A percentile compares a stretch with the other conserved stretches of the same genome.
phyloP scores from a whole-genome alignment of 202 grass and related monocot genomes.

The Setaria italica region DNA sequence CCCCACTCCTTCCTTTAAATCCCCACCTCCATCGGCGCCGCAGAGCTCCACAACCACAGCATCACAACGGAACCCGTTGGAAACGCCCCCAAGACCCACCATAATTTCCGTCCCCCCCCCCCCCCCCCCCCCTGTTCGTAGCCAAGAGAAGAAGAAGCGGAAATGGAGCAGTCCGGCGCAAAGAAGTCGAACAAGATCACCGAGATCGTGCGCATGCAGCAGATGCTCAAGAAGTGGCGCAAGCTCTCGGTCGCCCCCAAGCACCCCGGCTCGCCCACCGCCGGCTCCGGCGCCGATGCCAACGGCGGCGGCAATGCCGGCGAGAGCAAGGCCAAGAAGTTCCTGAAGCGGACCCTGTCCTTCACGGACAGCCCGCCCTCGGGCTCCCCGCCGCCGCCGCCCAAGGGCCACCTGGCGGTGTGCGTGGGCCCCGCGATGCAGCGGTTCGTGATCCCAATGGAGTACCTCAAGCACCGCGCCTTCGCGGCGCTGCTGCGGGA shows the following conservation, averaged over 20 bases:
- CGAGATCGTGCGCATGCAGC: conserved; percentile 84
- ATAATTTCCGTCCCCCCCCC: not conserved
- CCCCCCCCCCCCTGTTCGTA: not conserved
- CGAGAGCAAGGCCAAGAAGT: conserved; percentile 89
- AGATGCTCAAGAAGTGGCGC: conserved; percentile 97
- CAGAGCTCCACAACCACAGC: conserved; percentile 36
- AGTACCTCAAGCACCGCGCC: conserved; percentile 77
- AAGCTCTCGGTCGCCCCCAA: conserved; percentile 80
- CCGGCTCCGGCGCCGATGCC: conserved; percentile 12
- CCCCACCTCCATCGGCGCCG: conserved; percentile 38
- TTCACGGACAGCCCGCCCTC: conserved; percentile 60
- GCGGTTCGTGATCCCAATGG: conserved; percentile 89
- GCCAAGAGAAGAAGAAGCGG: not conserved
- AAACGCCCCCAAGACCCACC: conserved; percentile 5
- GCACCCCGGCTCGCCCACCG: conserved; percentile 16
- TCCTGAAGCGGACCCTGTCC: conserved; percentile 87
- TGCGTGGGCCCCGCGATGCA: conserved; percentile 78
- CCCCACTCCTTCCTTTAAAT: conserved; percentile 36
- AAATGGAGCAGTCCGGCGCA: conserved; percentile 58
- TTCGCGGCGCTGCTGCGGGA: conserved; percentile 80
- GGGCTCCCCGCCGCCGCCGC: conserved; percentile 45
- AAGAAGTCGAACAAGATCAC: conserved; percentile 98
- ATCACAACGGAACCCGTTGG: conserved; percentile 30
- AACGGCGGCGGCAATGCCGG: conserved; percentile 13
- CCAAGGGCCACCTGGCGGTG: conserved; percentile 85